Base-by-base conservation (phyloP, 495 filamentous ascomycete genomes). In the Penicillium salamii region DNA sequence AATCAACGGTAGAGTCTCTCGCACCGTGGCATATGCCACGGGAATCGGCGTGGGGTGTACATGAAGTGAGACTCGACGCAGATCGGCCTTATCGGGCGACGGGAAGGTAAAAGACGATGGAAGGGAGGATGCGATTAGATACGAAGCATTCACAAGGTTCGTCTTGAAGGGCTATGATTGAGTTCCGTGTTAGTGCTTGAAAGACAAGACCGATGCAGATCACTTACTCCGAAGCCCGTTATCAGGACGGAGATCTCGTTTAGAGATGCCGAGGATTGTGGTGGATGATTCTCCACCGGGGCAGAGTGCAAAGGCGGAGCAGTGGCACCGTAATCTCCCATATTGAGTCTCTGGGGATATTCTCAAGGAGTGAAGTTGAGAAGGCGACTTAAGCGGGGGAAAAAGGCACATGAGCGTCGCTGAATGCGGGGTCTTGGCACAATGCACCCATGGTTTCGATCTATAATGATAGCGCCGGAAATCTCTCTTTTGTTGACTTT, bases 211-310 rank as follows among this genome's bases (percentile, higher is more conserved):
- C n/a, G 4, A 6, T 33, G 51, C 46, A 38, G 45, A 49, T 41
- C 72, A 71, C 83, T 63, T 74, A 89, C 87, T 33, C 78, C 82
- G 55, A 89, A 90, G 24, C 87, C 87, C 13, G 86, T 89, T 49
- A 90, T 76, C 35, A 89, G 63, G 33, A 90, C 83, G 17, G 74
- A 85, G 55, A 89, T 64, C 57, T 85, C 81, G 26, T 66, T 61
- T 8, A 57, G 33, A 13, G 56, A 50, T 4, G 50, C 38, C 9
- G 55, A 33, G 12, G 53, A 42, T 7, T 45, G 42, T 12, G 63
- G 48, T 7, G 57, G 53, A 36, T 53, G 55, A 33, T 55, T 58
- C 13, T 35, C 42, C 12, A 53, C 37, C 7, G 48, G 33, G 19
- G 51, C 57, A 43, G 58, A 20, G 40, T 36, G 39, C 32, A 54